These are phyloP conservation scores for Papiliotrema laurentii DNA, from an alignment of 1,284 basidiomycete species.

Conservation along the genomic window DNA sequence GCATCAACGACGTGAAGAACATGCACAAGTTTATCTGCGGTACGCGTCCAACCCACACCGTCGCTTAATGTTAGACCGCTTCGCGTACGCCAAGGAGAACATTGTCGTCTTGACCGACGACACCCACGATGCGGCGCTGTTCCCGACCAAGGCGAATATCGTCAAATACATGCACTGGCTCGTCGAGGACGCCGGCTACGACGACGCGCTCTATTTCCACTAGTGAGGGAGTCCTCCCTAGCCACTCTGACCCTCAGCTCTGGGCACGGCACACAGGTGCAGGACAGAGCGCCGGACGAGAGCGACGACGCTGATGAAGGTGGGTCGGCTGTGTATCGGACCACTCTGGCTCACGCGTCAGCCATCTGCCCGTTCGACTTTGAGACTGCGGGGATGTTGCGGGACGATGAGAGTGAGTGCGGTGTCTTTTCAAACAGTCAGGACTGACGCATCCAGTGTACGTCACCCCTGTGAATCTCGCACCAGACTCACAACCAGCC, in stretches of 20 bases:
- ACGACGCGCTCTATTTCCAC: slow-evolving; percentile 91
- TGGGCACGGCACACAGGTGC: slow-evolving; percentile 80
- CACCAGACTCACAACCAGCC: slow-evolving; percentile 15
- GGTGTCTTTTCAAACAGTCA: not conserved
- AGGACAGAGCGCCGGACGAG: slow-evolving; percentile 58
- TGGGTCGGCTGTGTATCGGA: not conserved
- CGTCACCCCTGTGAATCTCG: not conserved
- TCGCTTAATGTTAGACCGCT: slow-evolving; percentile 47
- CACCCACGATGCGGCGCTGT: slow-evolving; percentile 57
- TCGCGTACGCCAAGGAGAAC: slow-evolving; percentile 69
- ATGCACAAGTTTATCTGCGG: slow-evolving; percentile 67
- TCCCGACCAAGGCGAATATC: slow-evolving; percentile 77
- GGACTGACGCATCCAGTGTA: not conserved
- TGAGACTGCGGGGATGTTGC: slow-evolving; percentile 65
- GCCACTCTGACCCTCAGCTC: slow-evolving; percentile 26
- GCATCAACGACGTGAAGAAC: slow-evolving; percentile 83
- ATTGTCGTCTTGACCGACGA: slow-evolving; percentile 85
- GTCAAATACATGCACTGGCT: slow-evolving; percentile 84
- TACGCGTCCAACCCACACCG: slow-evolving; percentile 37
- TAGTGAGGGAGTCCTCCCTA: slow-evolving; percentile 27
- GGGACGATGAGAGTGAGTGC: slow-evolving; percentile 55
- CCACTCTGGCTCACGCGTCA: not conserved
- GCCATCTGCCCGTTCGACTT: slow-evolving; percentile 85
- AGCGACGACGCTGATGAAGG: slow-evolving; percentile 42
- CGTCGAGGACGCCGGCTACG: slow-evolving; percentile 66